These are phyloP conservation scores for Dujonia santamariae DNA, from an alignment of 1,139 yeast genomes.

Conservation along the genomic window DNA sequence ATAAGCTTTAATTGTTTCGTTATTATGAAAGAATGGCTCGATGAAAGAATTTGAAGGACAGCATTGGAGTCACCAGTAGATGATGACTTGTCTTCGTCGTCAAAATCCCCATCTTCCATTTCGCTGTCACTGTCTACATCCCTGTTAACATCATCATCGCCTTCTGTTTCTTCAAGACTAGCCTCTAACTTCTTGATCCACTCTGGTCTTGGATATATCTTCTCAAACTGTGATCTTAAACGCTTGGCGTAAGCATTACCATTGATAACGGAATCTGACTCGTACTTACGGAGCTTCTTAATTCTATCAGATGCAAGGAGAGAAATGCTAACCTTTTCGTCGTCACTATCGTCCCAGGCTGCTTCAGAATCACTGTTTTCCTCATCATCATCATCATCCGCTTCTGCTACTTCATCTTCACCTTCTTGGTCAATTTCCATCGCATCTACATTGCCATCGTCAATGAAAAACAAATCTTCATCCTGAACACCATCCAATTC, in stretches of 20 bases:
- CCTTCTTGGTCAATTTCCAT: conserved; percentile 38
- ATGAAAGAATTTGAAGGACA: conserved; percentile 55
- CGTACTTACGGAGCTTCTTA: conserved; percentile 67
- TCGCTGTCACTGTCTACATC: conserved; percentile 33
- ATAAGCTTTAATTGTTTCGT: conserved; percentile 54
- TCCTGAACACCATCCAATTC: conserved; percentile 43
- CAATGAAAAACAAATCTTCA: conserved; percentile 65
- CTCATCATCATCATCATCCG: conserved; percentile 27
- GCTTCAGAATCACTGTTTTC: conserved; percentile 35
- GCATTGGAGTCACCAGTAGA: conserved; percentile 41
- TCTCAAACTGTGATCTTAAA: conserved; percentile 79
- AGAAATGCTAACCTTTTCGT: conserved; percentile 62
- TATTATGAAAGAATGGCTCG: conserved; percentile 55
- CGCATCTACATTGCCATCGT: conserved; percentile 43
- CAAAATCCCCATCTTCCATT: conserved; percentile 24
- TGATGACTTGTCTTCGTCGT: conserved; percentile 34
- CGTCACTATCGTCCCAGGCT: conserved; percentile 95
- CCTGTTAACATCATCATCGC: conserved; percentile 23
- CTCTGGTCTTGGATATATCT: conserved; percentile 80
- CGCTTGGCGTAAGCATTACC: conserved; percentile 72
- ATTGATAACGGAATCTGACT: conserved; percentile 53
- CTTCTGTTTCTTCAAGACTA: conserved; percentile 16
- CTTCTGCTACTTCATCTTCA: conserved; percentile 25
- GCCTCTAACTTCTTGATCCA: conserved; percentile 61
- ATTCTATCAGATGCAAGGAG: conserved; percentile 57